A percentile compares a stretch with the other conserved stretches of the same genome.
Conservation (phyloP, 176 grass and related monocot genomes). For the Oropetium thomaeum region DNA sequence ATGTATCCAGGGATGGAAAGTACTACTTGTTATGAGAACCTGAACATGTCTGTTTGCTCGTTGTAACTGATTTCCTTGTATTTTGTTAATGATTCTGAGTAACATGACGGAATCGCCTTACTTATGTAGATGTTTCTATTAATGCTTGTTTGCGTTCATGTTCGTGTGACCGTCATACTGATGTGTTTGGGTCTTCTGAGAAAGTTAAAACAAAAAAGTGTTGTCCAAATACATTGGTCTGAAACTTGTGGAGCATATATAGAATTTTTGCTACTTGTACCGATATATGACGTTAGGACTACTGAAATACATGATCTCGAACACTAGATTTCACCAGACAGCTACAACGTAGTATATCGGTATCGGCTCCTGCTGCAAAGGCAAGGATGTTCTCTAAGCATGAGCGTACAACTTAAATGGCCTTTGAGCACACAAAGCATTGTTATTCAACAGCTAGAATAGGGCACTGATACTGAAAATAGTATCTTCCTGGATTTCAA, state of each 20-base stretch:
- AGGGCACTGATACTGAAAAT: background rate
- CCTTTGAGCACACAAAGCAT: no score
- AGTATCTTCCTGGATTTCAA: background rate
- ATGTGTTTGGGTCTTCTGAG: background rate
- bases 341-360: background rate
- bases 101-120: background rate
- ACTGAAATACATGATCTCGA: background rate
- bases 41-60: background rate
- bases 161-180: background rate
- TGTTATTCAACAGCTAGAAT: no score
- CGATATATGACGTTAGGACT: background rate
- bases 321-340: background rate
- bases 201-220: background rate
- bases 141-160: background rate
- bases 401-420: background rate
- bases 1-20: background rate
- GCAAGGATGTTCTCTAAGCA: background rate
- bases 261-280: background rate
- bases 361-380: background rate
- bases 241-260: background rate
- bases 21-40: background rate
- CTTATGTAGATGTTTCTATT: conserved; percentile 10
- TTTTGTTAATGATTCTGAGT: background rate
- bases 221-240: no score
- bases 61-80: background rate